phyloP scores from a whole-genome alignment of 371 early-diverging fungal genomes.

The Circinella minor region DNA sequence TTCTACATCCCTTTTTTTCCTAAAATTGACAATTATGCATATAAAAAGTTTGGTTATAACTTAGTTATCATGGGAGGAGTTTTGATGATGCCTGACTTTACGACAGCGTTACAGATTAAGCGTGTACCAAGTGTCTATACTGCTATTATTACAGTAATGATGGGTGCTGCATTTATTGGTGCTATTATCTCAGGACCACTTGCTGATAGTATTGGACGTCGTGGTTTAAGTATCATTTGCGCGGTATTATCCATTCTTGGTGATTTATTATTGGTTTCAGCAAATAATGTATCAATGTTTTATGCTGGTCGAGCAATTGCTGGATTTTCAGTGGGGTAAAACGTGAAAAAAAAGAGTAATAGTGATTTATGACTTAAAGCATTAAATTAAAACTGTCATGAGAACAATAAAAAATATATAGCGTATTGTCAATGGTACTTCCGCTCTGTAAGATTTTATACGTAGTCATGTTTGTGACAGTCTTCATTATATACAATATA shows the following conservation, averaged over 20 bases:
- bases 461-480: neutral
- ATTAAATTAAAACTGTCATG: neutral
- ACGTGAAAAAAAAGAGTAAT: neutral
- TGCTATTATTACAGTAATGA: constrained; percentile 10
- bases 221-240: constrained; percentile 70
- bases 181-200: constrained; percentile 66
- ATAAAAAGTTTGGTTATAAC: constrained; percentile 18
- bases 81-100: constrained; percentile 11
- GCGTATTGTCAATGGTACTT: constrained; percentile 79
- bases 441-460: constrained; percentile 69
- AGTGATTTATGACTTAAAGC: no score
- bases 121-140: neutral
- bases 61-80: constrained; percentile 15
- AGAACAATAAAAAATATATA: constrained; percentile 24
- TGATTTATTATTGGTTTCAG: constrained; percentile 69
- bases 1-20: no score
- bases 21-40: neutral
- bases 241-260: constrained; percentile 74
- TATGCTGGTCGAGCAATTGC: constrained; percentile 78
- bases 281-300: constrained; percentile 58
- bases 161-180: constrained; percentile 65
- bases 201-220: constrained; percentile 80
- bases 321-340: constrained; percentile 86
- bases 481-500: no score
- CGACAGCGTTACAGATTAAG: neutral